These are phyloP conservation scores for Verticillium zaregamsianum DNA, from an alignment of 2,329 filamentous ascomycete genomes.

Conservation along the genomic window DNA sequence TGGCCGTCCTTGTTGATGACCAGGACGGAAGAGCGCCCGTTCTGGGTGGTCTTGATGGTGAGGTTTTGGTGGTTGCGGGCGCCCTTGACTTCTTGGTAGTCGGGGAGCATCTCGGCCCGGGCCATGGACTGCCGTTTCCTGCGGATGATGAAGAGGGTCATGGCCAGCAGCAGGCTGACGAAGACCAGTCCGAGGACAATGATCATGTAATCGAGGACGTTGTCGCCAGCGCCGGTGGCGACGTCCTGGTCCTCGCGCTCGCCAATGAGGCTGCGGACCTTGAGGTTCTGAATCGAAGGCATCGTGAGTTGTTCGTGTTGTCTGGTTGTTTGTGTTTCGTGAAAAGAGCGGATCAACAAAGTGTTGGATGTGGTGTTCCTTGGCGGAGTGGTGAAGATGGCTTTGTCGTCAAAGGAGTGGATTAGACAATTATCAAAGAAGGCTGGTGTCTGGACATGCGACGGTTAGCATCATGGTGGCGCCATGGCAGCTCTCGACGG, in stretches of 20 bases:
- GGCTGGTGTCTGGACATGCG: not conserved
- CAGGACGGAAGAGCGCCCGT: slow-evolving; percentile 64
- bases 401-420: not conserved
- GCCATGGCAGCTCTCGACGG: not conserved
- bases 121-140: slow-evolving; percentile 50
- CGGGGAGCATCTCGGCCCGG: slow-evolving; percentile 56
- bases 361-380: slow-evolving; percentile 4
- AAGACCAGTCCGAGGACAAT: slow-evolving; percentile 74
- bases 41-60: slow-evolving; percentile 51
- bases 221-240: slow-evolving; percentile 39
- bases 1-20: slow-evolving; percentile 75
- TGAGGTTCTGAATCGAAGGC: slow-evolving; percentile 31
- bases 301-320: slow-evolving; percentile 21
- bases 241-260: slow-evolving; percentile 31
- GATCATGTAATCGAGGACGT: slow-evolving; percentile 73
- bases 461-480: not conserved
- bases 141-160: slow-evolving; percentile 68
- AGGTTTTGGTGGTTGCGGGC: slow-evolving; percentile 50
- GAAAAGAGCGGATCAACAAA: slow-evolving; percentile 1
- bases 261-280: slow-evolving; percentile 40
- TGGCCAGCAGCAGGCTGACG: slow-evolving; percentile 63
- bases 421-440: slow-evolving; percentile 1
- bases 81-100: slow-evolving; percentile 61
- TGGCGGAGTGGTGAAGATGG: slow-evolving; percentile 1
- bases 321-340: not conserved